Base-by-base conservation (phyloP, 768 basidiomycete species). In the Dioszegia crocea region DNA sequence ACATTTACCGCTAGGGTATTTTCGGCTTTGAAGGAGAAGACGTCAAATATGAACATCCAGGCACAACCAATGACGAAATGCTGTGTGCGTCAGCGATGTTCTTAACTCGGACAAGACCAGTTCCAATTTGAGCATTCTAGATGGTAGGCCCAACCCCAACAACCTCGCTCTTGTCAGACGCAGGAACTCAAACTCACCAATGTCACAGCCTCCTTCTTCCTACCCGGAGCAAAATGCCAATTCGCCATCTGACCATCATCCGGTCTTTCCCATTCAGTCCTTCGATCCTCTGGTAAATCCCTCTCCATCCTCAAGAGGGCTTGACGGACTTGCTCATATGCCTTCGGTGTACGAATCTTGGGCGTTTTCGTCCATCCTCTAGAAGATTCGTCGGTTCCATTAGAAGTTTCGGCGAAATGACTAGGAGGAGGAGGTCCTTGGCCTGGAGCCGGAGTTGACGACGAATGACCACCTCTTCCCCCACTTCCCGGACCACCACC, bases 1-100 rank as follows among this genome's bases (percentile, higher is more conserved):
- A 70, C 63, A 23, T 57, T 60, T 1, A 73, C 60, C 0, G 71
- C 62, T 27, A 63, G 52, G 16, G 33, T 57, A 29, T 73, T 73
- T 29, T 64, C 63, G 4, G 59, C 59, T 17, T 56, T 67, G 46
- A 64, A 68, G 0, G 63, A 53, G 26, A 27, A 60, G 26, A 65
- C 62, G 33, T 68, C 67, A 33, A 57, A 65, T 23, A 68, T 46
- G 49, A 65, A 68, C 67, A 68, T 68, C 68, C 68, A 68, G 2
- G 71, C 60, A 50, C 68, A 68, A 19, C 71, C 71, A 11, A 73
- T 47, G 16, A 73, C 59, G 59, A 73, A 73, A 45, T 73, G 71
- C 71, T 73, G 14, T 27, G 23, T 12, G 48, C 23, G 41, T 57
- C 47, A 56, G 39, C 50, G n/a, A n/a, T n/a, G n/a, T n/a, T n/a